Base-by-base conservation (phyloP, 768 basidiomycete genomes). In the Phylloporus rhodoxanthus region DNA sequence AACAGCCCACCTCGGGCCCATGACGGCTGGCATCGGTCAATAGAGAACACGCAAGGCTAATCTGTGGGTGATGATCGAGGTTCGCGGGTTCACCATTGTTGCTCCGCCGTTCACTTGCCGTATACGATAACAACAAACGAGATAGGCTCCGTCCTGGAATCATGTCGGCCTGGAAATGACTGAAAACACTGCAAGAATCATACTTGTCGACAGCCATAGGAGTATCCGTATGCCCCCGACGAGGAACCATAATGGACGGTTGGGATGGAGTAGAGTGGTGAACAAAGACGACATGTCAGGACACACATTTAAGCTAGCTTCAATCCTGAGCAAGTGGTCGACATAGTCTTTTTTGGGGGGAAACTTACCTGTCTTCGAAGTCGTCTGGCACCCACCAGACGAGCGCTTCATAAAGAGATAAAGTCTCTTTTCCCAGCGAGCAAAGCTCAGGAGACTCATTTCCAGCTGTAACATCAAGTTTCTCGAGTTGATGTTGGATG, bases 401-500 rank as follows among this genome's bases (percentile, higher is more conserved):
- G 26, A 87, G 54, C 0, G 73, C 69, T 58, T 86, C 81, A 13
- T 85, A 64, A 13, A 87, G 67, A 7, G 67, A 67, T 2, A 81
- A 47, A 0, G 67, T 66, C 54, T 77, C 74, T 33, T 55, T 61
- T 21, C 70, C 75, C 5, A 85, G 66, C 17, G 51, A 48, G 41
- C 52, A 45, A 33, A 68, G 55, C 3, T 54, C 61, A 0, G 54
- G 51, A 21, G 53, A 65, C 3, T 61, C 58, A 13, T 64, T 53
- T 21, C 55, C 64, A 21, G 54, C 51, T 15, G 60, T 57, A 34
- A 62, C 67, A 21, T 66, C 58, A 17, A 73, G 70, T 9, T 56
- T 53, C 15, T 77, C 65, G 32, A 67, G 56, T 36, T 77, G 68
- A 20, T 69, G 56, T 23, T 65, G 59, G 45, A 85, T 68, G 26